Base-by-base conservation (phyloP, 2,329 filamentous ascomycete genomes). In the Scedosporium dehoogii region DNA sequence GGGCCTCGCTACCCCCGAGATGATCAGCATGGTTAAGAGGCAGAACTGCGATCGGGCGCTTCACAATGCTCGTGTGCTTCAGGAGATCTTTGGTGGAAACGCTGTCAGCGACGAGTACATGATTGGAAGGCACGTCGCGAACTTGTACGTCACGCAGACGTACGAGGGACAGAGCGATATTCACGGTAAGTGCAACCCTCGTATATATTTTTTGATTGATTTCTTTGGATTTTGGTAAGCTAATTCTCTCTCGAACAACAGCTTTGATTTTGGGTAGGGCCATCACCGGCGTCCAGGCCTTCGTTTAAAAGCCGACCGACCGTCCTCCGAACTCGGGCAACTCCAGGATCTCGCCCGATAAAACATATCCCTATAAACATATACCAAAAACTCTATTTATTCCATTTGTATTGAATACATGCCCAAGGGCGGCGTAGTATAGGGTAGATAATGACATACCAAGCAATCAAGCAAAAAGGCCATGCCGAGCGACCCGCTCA, bases 151-250 rank as follows among this genome's bases (percentile, higher is more conserved):
- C 61, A 96, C 93, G 62, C 93, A 97, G 78, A 97, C 93, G 1
- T 99, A 99, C 69, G 94, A 99, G 77, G 94, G 94, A 23, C 94
- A 97, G 77, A 97, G 92, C 72, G 94, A 97, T 76, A 97, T 97
- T 72, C 94, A 97, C 75, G 56, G 60, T 62, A 38, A 55, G 60
- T 62, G 12, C 33, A n/a, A 18, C 21, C 51, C 46, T 38, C 38
- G 12, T 6, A 10, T 42, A 48, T 14, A 21, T 23, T 5, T 12
- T 42, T n/a, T n/a, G n/a, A n/a, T n/a, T n/a, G 16, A 55, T 53
- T 6, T 23, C 7, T 25, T 29, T 29, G 10, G 6, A 16, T 16
- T 16, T 23, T 29, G n/a, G 27, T 38, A 3, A 29, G 62, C 48
- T 63, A 60, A 55, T 64, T 64, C 61, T 64, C 68, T 64, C 61